Percentiles rank a stretch among this genome's conserved stretches.
Evolutionary conservation across 768 basidiomycete genomes (phyloP).

Genomic region (Amanita molliuscula): DNA sequence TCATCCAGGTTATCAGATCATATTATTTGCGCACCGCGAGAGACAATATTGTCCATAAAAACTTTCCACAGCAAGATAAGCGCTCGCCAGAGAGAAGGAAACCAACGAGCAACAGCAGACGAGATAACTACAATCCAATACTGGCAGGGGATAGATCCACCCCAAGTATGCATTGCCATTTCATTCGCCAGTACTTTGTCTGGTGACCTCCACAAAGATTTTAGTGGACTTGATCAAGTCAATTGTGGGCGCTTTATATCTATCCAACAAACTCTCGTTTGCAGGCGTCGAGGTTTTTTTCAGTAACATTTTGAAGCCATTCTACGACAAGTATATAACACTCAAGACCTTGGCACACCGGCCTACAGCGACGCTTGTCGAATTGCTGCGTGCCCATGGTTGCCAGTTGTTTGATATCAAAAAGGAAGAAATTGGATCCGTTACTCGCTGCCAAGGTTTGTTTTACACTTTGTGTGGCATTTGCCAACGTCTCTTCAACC

Average conservation of each 20-base stretch:
- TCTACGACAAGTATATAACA: constrained; percentile 68
- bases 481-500: not conserved
- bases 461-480: not conserved
- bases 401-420: constrained; percentile 56
- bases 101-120: constrained; percentile 34
- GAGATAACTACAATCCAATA: constrained; percentile 52
- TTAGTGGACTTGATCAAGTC: constrained; percentile 78
- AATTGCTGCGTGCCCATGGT: constrained; percentile 61
- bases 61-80: constrained; percentile 42
- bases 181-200: not conserved
- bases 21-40: constrained; percentile 46
- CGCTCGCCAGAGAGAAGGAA: constrained; percentile 36
- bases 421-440: constrained; percentile 34
- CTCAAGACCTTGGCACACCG: constrained; percentile 66
- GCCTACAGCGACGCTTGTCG: constrained; percentile 67
- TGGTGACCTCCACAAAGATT: constrained; percentile 27
- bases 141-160: constrained; percentile 69
- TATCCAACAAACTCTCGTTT: constrained; percentile 62
- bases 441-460: constrained; percentile 45
- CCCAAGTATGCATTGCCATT: constrained; percentile 43
- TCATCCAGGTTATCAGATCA: constrained; percentile 54
- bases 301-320: constrained; percentile 59
- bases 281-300: constrained; percentile 57
- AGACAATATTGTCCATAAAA: constrained; percentile 38
- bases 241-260: constrained; percentile 66